A percentile compares a stretch with the other conserved stretches of the same genome.
These are phyloP conservation scores for Colletotrichum sp. DNA, from an alignment of 2,329 filamentous ascomycete species.

Conservation along the genomic window DNA sequence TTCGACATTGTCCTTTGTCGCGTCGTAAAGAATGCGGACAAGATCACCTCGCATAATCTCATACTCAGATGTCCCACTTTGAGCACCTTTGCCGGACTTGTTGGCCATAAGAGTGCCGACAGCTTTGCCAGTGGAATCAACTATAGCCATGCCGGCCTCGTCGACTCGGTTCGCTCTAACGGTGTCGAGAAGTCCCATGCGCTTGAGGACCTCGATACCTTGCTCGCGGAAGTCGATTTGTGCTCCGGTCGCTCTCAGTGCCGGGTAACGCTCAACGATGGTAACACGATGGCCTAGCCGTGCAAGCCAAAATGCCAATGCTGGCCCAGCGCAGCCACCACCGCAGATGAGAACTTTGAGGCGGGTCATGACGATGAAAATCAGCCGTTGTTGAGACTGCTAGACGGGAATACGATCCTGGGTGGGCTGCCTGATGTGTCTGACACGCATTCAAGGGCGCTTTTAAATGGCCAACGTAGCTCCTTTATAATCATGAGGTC, in stretches of 20 bases:
- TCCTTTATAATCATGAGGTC: not conserved
- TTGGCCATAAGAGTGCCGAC: not conserved
- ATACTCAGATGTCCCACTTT: conserved; percentile 50
- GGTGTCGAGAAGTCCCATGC: conserved; percentile 53
- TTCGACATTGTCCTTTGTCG: conserved; percentile 25
- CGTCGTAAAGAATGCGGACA: conserved; percentile 45
- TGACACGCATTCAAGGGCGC: not conserved
- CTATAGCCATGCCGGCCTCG: conserved; percentile 50
- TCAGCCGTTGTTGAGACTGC: not conserved
- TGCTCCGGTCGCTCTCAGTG: conserved; percentile 51
- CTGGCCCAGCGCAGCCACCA: conserved; percentile 40
- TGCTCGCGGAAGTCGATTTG: conserved; percentile 60
- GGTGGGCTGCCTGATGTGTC: not conserved
- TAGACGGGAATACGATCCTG: not conserved
- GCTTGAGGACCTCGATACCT: conserved; percentile 53
- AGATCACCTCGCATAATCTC: conserved; percentile 63
- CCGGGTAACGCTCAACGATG: conserved; percentile 43
- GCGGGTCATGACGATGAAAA: not conserved
- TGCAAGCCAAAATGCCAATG: conserved; percentile 55
- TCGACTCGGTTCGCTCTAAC: conserved; percentile 46
- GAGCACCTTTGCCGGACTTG: conserved; percentile 24
- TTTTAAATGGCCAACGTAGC: not conserved
- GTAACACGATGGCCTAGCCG: conserved; percentile 42
- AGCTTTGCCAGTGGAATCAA: conserved; percentile 40
- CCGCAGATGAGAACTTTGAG: conserved; percentile 38